Base-by-base conservation (phyloP, 1,284 basidiomycete species). In the Wolfiporia cocos region DNA sequence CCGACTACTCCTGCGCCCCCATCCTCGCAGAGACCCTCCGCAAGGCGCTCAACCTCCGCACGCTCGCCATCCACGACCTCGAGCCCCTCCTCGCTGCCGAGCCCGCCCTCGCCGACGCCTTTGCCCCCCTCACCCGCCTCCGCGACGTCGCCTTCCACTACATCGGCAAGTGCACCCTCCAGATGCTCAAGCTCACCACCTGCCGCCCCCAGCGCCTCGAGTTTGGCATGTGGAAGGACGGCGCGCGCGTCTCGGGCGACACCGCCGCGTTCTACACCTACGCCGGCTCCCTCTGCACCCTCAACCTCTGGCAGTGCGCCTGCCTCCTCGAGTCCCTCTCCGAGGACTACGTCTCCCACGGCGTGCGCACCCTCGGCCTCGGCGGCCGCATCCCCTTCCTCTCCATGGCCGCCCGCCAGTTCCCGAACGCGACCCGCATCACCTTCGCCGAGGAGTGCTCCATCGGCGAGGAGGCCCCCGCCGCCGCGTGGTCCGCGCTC, bases 171-270 rank as follows among this genome's bases (percentile, higher is more conserved):
- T 48, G 46, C 17, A 46, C 41, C 34, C 53, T 54, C 49, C 49
- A 52, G 45, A 48, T 49, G 34, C 50, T 54, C 29, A 46, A 47
- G 12, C 48, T 41, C 43, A 46, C 52, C 18, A 41, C 38, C n/a
- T 49, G 53, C 37, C 43, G 40, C 23, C 53, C 51, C 20, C 30
- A 44, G 14, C 37, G 52, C 31, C 49, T 54, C 46, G 53, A 52
- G 31, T 52, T 51, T 32, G 53, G 53, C 14, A 40, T 54, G 22
- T 54, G 53, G 53, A 52, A 52, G 46, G 53, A 54, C 32, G 53
- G 53, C 24, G 48, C 53, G 4, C 53, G 53, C 2, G 50, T 49
- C 18, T 49, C 52, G 30, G 53, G 53, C 19, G 53, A 54, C 41
- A 43, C 51, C 37, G 48, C 48, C 14, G 49, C 50, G 3, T 54